phyloP scores from a whole-genome alignment of 2,329 filamentous ascomycete species.

The Hortaea werneckii region DNA sequence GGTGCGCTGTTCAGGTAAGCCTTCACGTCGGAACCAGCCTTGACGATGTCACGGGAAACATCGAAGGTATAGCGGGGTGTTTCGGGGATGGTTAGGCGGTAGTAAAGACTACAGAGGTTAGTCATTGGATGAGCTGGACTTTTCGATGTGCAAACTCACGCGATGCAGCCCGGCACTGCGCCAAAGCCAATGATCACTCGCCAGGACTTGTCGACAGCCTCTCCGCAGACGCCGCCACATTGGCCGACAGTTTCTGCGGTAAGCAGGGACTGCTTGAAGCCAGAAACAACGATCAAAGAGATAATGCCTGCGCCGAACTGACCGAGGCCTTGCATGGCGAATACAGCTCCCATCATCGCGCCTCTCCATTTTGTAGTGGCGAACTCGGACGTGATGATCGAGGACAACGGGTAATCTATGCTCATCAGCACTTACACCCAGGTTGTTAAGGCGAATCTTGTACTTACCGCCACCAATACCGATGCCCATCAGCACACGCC shows the following conservation, averaged over 20 bases:
- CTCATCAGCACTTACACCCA: not conserved
- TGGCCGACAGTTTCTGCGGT: slow-evolving; percentile 32
- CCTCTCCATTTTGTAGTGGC: slow-evolving; percentile 77
- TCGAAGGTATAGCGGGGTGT: slow-evolving; percentile 84
- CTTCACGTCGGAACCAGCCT: slow-evolving; percentile 61
- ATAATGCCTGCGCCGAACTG: slow-evolving; percentile 67
- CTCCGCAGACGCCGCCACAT: slow-evolving; percentile 55
- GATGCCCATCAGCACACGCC: slow-evolving; percentile 70
- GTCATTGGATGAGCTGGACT: too few relatives aligned
- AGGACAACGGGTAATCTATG: slow-evolving; percentile 67
- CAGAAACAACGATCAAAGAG: slow-evolving; percentile 52
- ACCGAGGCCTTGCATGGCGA: slow-evolving; percentile 78
- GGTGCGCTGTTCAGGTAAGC: slow-evolving; percentile 59
- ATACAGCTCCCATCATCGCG: slow-evolving; percentile 79
- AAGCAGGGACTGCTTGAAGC: slow-evolving; percentile 28
- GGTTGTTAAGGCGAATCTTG: too few relatives aligned
- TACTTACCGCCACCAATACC: slow-evolving; percentile 55
- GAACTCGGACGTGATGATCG: slow-evolving; percentile 80
- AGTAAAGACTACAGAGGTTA: slow-evolving; percentile 51
- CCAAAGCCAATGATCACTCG: slow-evolving; percentile 70
- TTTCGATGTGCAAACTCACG: not conserved
- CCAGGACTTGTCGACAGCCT: slow-evolving; percentile 83
- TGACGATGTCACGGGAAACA: slow-evolving; percentile 62
- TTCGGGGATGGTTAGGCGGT: slow-evolving; percentile 77
- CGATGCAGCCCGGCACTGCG: slow-evolving; percentile 64